Evolutionary conservation across 164 flowering plant genomes (phyloP).

Genomic region (Sedum album): DNA sequence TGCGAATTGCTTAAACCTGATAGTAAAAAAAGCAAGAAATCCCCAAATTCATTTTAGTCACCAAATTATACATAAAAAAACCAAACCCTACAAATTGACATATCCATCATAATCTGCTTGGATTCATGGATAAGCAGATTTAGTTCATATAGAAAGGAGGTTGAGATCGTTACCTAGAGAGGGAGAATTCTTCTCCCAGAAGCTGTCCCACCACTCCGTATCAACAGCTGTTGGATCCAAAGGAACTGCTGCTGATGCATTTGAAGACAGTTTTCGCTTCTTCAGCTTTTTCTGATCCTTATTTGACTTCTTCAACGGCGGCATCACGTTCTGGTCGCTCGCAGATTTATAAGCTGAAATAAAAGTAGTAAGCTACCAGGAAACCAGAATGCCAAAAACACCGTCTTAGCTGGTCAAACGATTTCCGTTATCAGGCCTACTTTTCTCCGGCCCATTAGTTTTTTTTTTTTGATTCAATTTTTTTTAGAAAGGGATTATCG

Average conservation of each 20-base stretch:
- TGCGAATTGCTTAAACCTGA: constrained; percentile 20
- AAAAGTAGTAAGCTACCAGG: too few species aligned
- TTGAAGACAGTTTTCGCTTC: constrained; percentile 16
- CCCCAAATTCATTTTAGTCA: too few species aligned
- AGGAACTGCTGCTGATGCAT: constrained; percentile 28
- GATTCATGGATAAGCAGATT: background rate
- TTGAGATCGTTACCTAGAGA: constrained; percentile 22
- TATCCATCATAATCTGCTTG: background rate
- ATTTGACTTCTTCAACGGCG: constrained; percentile 59
- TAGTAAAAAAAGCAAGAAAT: constrained; percentile 2
- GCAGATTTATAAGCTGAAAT: too few species aligned
- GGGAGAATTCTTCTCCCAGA: constrained; percentile 63
- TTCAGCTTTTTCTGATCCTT: constrained; percentile 35
- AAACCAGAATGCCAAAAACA: too few species aligned
- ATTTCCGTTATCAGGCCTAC: too few species aligned
- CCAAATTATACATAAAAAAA: background rate
- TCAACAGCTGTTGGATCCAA: constrained; percentile 46
- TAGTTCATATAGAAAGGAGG: background rate
- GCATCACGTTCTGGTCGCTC: too few species aligned
- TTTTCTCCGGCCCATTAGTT: too few species aligned
- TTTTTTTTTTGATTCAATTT: too few species aligned
- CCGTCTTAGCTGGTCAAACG: too few species aligned
- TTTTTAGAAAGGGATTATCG: too few species aligned
- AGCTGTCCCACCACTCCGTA: constrained; percentile 76
- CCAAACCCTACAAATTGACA: background rate